phyloP scores from a whole-genome alignment of 306 rosid species.

The Quercus engelmannii region DNA sequence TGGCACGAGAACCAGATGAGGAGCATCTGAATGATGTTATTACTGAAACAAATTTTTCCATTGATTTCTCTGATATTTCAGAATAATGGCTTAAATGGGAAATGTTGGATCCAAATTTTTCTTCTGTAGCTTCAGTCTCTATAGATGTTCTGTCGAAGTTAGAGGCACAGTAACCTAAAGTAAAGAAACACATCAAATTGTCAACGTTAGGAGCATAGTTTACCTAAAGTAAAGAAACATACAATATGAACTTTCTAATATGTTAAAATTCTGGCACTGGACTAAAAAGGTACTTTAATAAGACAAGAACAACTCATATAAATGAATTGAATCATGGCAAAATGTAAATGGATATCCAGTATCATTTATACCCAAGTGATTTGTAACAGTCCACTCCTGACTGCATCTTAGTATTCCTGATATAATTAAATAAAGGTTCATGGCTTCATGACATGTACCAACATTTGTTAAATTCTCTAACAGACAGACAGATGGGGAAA shows the following conservation, averaged over 20 bases:
- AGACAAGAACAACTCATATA: neutral
- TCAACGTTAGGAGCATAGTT: neutral
- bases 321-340: neutral
- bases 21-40: slow-evolving; percentile 63
- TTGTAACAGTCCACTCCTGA: neutral
- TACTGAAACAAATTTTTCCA: slow-evolving; percentile 73
- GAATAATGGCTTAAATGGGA: slow-evolving; percentile 75
- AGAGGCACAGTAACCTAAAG: slow-evolving; percentile 34
- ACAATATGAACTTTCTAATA: neutral
- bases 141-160: slow-evolving; percentile 17
- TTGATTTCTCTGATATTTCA: slow-evolving; percentile 73
- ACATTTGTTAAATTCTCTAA: neutral
- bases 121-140: slow-evolving; percentile 29
- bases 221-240: slow-evolving; percentile 15
- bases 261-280: slow-evolving; percentile 1
- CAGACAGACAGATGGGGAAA: neutral
- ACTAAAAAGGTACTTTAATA: neutral
- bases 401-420: neutral
- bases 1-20: slow-evolving; percentile 79
- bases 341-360: no score
- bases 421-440: neutral
- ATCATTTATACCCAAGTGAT: neutral
- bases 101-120: slow-evolving; percentile 73
- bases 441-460: neutral
- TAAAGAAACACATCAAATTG: slow-evolving; percentile 12